Conservation (phyloP, 2,329 filamentous ascomycete genomes). For the Dothidotthia symphoricarpi region DNA sequence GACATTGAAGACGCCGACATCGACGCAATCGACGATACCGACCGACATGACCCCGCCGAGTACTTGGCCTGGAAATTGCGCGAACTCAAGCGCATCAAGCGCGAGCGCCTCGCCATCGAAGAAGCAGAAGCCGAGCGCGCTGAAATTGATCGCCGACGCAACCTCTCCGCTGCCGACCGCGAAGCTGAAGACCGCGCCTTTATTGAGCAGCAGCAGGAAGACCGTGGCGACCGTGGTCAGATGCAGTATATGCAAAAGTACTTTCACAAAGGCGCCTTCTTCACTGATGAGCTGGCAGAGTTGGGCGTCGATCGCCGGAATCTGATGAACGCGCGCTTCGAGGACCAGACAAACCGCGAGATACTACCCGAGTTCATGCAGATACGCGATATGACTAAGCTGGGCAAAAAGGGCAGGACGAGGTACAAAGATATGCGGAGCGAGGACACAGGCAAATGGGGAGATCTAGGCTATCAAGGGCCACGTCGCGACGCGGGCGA, state of each 20-base stretch:
- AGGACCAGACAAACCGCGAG: slow-evolving; percentile 80
- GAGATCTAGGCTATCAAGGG: slow-evolving; percentile 57
- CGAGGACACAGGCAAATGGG: slow-evolving; percentile 91
- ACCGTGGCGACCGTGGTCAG: slow-evolving; percentile 70
- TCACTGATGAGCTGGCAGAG: slow-evolving; percentile 73
- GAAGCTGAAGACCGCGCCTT: slow-evolving; percentile 79
- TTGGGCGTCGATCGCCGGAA: slow-evolving; percentile 77
- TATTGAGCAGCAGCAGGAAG: slow-evolving; percentile 74
- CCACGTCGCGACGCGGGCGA: slow-evolving; percentile 42
- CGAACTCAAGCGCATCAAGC: slow-evolving; percentile 83
- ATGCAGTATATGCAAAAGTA: slow-evolving; percentile 94
- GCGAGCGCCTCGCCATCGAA: slow-evolving; percentile 82
- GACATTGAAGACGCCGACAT: slow-evolving; percentile 63
- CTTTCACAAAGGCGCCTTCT: slow-evolving; percentile 96
- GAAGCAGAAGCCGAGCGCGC: slow-evolving; percentile 79
- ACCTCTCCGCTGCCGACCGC: slow-evolving; percentile 82
- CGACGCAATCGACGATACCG: slow-evolving; percentile 82
- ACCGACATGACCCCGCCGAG: slow-evolving; percentile 83
- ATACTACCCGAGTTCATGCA: slow-evolving; percentile 88
- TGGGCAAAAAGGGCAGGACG: slow-evolving; percentile 88
- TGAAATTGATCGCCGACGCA: slow-evolving; percentile 83
- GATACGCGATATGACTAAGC: slow-evolving; percentile 86
- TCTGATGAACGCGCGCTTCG: slow-evolving; percentile 81
- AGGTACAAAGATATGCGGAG: slow-evolving; percentile 83
- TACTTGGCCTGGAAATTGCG: slow-evolving; percentile 90